Percentiles rank a stretch among this genome's conserved stretches.
phyloP scores from a whole-genome alignment of 805 yeast species.

The Zygosaccharomyces bisporus region DNA sequence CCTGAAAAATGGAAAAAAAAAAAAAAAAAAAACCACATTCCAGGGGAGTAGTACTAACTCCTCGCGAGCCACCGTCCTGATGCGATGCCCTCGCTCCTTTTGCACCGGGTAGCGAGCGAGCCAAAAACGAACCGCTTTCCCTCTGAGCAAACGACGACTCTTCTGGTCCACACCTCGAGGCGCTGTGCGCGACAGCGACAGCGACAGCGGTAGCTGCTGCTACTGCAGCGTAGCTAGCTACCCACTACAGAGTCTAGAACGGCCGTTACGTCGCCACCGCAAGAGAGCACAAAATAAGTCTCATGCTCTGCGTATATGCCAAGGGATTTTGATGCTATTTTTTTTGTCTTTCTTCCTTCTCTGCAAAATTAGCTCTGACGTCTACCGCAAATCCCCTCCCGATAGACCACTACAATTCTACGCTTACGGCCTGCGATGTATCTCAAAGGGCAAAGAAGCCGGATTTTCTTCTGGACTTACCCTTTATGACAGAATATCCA shows the following conservation, averaged over 20 bases:
- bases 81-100: not conserved
- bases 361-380: not conserved
- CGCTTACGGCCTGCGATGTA: not conserved
- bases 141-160: not conserved
- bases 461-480: not conserved
- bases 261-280: not conserved
- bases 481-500: not conserved
- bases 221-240: not conserved
- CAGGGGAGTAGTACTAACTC: not conserved
- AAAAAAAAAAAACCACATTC: too few species aligned
- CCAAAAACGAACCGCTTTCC: not conserved
- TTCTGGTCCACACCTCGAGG: not conserved
- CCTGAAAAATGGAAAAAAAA: not conserved
- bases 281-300: not conserved
- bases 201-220: not conserved
- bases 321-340: not conserved
- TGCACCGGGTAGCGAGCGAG: not conserved
- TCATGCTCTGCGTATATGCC: not conserved
- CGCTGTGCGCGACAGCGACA: not conserved
- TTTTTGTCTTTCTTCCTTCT: not conserved
- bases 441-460: not conserved
- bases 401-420: not conserved
- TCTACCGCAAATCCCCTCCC: constrained; percentile 1
- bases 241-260: not conserved
- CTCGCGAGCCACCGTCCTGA: not conserved